Evolutionary conservation across 768 basidiomycete species (phyloP).

Genomic region (Suillus hirtellus): DNA sequence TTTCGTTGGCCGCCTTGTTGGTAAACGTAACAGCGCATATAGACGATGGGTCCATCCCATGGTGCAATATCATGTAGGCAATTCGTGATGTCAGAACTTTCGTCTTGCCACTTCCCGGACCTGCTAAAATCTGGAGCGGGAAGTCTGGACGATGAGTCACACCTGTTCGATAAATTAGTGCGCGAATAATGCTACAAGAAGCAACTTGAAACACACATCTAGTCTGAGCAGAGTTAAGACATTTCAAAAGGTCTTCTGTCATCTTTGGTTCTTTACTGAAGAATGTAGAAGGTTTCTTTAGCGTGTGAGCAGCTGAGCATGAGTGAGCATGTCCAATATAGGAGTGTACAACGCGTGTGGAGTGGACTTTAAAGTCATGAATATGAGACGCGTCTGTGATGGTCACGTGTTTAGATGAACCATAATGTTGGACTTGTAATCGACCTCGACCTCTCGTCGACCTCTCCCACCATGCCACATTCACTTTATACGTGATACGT

Average conservation of each 20-base stretch:
- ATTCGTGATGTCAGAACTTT: conserved; percentile 71
- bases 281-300: too few relatives aligned
- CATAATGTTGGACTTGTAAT: neutral
- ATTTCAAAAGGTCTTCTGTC: conserved; percentile 6
- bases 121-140: conserved; percentile 80
- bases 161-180: conserved; percentile 41
- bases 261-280: neutral
- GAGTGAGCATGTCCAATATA: neutral
- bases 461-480: neutral
- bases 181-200: neutral
- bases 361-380: neutral
- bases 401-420: conserved; percentile 6
- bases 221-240: conserved; percentile 14
- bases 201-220: conserved; percentile 9
- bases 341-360: neutral
- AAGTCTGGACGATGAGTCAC: conserved; percentile 60
- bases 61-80: conserved; percentile 59
- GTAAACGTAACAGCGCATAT: conserved; percentile 88
- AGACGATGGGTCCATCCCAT: conserved; percentile 50
- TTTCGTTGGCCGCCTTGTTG: conserved; percentile 88
- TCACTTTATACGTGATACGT: neutral
- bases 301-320: neutral
- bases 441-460: neutral
- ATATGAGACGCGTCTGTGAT: conserved; percentile 8
- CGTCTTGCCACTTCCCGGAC: conserved; percentile 78